Evolutionary conservation across 108 stramenopile genomes (phyloP).

Genomic region (Mayamaea pseudoterrestris): DNA sequence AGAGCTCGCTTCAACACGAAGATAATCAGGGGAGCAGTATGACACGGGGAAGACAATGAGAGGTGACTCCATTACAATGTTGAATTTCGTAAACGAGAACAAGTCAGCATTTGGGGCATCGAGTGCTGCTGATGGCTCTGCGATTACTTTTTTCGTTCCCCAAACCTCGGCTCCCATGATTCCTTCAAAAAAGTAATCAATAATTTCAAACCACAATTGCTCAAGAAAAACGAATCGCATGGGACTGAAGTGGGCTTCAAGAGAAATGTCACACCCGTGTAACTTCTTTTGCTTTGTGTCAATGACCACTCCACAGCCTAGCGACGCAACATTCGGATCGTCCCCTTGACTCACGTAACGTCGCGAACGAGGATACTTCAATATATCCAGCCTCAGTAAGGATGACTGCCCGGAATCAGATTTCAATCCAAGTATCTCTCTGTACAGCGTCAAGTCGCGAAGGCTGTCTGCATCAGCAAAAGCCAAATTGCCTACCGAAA

Average conservation of each 20-base stretch:
- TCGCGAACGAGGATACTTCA: slow-evolving; percentile 18
- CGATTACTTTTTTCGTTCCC: slow-evolving; percentile 23
- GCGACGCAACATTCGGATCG: slow-evolving; percentile 2
- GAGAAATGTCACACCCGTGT: slow-evolving; percentile 27
- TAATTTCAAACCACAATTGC: slow-evolving; percentile 69
- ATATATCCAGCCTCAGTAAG: slow-evolving; percentile 30
- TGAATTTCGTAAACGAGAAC: slow-evolving; percentile 37
- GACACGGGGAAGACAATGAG: slow-evolving; percentile 53
- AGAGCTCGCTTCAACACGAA: slow-evolving; percentile 23
- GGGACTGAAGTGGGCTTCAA: slow-evolving; percentile 37
- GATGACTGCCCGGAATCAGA: slow-evolving; percentile 14
- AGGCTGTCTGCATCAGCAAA: slow-evolving; percentile 29
- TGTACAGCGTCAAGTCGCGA: slow-evolving; percentile 39
- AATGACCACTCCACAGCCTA: neutral
- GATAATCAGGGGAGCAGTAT: slow-evolving; percentile 44
- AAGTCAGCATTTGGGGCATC: slow-evolving; percentile 11
- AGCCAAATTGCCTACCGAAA: slow-evolving; percentile 40
- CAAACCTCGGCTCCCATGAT: slow-evolving; percentile 58
- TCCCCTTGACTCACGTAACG: slow-evolving; percentile 6
- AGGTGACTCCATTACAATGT: slow-evolving; percentile 46
- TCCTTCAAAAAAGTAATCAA: slow-evolving; percentile 75
- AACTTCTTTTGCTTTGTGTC: slow-evolving; percentile 9
- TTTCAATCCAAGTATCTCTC: slow-evolving; percentile 55
- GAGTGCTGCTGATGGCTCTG: neutral
- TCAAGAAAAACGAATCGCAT: slow-evolving; percentile 69